Conservation (phyloP, 345 rosid species). For the Hibiscus tridactylites region DNA sequence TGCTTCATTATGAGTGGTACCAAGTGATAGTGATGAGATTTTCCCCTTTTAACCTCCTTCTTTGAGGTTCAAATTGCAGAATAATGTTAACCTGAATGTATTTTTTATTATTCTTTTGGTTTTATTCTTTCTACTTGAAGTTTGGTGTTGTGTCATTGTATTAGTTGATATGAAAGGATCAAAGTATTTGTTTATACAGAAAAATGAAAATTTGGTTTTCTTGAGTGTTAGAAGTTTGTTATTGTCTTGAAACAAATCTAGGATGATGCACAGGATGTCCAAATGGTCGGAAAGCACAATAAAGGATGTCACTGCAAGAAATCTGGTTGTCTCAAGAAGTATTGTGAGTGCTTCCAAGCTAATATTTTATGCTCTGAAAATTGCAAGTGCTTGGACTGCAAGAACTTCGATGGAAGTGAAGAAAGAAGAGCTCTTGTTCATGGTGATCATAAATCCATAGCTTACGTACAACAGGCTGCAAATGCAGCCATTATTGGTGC, state of each 20-base stretch:
- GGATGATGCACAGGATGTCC: conserved; percentile 41
- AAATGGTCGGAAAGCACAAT: conserved; percentile 57
- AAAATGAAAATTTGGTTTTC: not conserved
- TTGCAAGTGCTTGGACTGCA: conserved; percentile 76
- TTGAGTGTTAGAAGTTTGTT: not conserved
- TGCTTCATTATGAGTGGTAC: not conserved
- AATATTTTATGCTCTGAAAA: conserved; percentile 74
- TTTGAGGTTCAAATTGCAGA: not conserved
- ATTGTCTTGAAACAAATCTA: conserved; percentile 21
- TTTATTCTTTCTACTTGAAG: not conserved
- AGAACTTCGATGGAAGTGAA: conserved; percentile 70
- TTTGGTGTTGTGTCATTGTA: not conserved
- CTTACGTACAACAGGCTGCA: conserved; percentile 51
- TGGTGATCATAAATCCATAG: conserved; percentile 33
- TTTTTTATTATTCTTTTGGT: not conserved
- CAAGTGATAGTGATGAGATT: not conserved
- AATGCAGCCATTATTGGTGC: conserved; percentile 62
- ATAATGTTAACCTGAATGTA: not conserved
- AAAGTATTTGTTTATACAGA: not conserved
- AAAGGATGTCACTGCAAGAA: conserved; percentile 91
- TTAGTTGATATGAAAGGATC: not conserved
- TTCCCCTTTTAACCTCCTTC: not conserved
- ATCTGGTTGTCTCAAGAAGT: conserved; percentile 87
- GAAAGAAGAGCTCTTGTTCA: conserved; percentile 44
- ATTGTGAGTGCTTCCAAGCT: conserved; percentile 90